These are phyloP conservation scores for Brassica hybrid DNA, from an alignment of 441 rosid genomes.

Conservation along the genomic window DNA sequence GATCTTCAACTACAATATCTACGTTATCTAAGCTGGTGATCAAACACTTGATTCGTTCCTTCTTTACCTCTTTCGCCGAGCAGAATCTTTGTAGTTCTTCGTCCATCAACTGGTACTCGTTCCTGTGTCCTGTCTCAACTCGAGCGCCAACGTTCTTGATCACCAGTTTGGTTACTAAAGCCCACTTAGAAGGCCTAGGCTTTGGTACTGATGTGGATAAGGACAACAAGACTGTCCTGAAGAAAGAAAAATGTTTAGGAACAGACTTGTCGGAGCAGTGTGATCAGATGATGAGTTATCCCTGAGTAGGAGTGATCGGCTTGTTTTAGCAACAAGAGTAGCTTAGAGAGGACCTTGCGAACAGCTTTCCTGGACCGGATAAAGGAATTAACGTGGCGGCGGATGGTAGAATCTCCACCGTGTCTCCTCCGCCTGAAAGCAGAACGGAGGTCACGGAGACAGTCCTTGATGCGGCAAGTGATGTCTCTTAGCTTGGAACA, in stretches of 20 bases:
- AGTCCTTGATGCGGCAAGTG: constrained; percentile 48
- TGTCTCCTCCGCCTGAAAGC: constrained; percentile 60
- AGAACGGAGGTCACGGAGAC: constrained; percentile 55
- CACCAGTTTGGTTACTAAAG: constrained; percentile 36
- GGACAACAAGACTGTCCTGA: constrained; percentile 48
- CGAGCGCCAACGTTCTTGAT: constrained; percentile 28
- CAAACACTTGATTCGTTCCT: constrained; percentile 43
- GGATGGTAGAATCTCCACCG: constrained; percentile 46
- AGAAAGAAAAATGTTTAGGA: constrained; percentile 41
- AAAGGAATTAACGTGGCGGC: constrained; percentile 43
- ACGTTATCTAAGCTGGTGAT: constrained; percentile 44
- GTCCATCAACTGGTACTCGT: constrained; percentile 52
- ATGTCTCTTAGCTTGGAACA: constrained; percentile 58
- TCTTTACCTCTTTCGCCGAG: constrained; percentile 28
- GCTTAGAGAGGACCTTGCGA: constrained; percentile 35
- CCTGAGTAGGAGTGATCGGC: constrained; percentile 40
- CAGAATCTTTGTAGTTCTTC: constrained; percentile 41
- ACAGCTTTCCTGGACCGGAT: constrained; percentile 40
- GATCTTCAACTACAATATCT: constrained; percentile 49
- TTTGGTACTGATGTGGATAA: constrained; percentile 45
- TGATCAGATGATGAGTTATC: constrained; percentile 40
- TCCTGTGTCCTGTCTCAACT: constrained; percentile 31
- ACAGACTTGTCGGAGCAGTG: constrained; percentile 50
- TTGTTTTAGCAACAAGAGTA: constrained; percentile 39
- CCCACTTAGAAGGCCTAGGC: constrained; percentile 48